Evolutionary conservation across 495 filamentous ascomycete species (phyloP).

Genomic region (Penicillium pancosmium): DNA sequence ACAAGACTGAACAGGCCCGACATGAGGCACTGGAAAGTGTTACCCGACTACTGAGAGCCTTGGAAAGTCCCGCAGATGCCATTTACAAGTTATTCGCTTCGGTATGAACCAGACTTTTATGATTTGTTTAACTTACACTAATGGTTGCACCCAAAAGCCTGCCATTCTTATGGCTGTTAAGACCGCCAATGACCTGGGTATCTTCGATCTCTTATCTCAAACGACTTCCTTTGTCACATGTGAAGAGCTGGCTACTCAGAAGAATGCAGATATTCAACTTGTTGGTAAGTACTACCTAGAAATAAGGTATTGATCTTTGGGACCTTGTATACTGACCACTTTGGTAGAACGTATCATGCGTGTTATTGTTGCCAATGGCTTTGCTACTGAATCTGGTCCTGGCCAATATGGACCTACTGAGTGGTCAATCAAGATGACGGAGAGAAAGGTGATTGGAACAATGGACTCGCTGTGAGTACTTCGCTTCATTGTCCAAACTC

Average conservation of each 20-base stretch:
- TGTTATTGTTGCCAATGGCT: slow-evolving; percentile 19
- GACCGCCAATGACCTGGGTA: slow-evolving; percentile 23
- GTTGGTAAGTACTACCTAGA: slow-evolving; percentile 22
- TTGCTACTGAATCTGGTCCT: slow-evolving; percentile 14
- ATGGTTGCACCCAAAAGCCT: slow-evolving; percentile 11
- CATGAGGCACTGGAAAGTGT: too few species aligned
- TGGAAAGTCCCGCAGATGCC: too few species aligned
- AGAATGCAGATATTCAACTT: slow-evolving; percentile 23
- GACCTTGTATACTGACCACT: neutral
- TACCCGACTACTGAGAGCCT: too few species aligned
- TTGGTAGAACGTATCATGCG: slow-evolving; percentile 27
- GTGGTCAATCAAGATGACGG: slow-evolving; percentile 22
- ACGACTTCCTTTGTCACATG: slow-evolving; percentile 15
- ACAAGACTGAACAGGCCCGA: too few species aligned
- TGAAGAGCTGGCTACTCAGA: slow-evolving; percentile 19
- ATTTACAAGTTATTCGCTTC: too few species aligned
- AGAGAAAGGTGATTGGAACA: slow-evolving; percentile 17
- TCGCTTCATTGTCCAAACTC: too few species aligned
- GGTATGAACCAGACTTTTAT: too few species aligned
- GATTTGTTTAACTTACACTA: too few species aligned
- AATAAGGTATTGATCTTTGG: neutral
- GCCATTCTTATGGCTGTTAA: slow-evolving; percentile 28
- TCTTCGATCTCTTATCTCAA: slow-evolving; percentile 21
- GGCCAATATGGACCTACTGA: slow-evolving; percentile 20
- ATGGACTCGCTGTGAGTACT: slow-evolving; percentile 21